Percentiles rank a stretch among this genome's conserved stretches.
Evolutionary conservation across 352 stramenopile species (phyloP).

Genomic region (Phytophthora pinifolia): DNA sequence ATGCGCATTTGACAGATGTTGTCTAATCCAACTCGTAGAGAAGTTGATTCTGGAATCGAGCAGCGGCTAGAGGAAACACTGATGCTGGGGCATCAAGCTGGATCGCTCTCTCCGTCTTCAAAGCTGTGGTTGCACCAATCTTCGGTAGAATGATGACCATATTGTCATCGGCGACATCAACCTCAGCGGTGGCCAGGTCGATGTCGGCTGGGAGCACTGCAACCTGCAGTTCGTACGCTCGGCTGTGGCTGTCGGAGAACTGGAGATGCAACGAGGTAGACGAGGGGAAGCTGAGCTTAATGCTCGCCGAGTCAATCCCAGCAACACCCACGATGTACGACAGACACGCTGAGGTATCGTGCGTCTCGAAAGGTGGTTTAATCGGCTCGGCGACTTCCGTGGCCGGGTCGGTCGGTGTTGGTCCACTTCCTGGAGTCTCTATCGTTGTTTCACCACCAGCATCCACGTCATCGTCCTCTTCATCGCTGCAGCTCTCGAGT

Average conservation of each 20-base stretch:
- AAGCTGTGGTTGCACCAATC: background rate
- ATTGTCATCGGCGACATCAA: slow-evolving; percentile 71
- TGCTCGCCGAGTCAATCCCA: slow-evolving; percentile 35
- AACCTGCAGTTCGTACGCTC: slow-evolving; percentile 37
- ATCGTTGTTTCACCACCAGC: slow-evolving; percentile 12
- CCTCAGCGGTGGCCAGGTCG: slow-evolving; percentile 31
- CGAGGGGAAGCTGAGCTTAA: slow-evolving; percentile 44
- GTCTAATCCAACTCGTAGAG: slow-evolving; percentile 66
- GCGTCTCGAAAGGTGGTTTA: slow-evolving; percentile 39
- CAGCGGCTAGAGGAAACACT: slow-evolving; percentile 19
- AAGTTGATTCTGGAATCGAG: slow-evolving; percentile 72
- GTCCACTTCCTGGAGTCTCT: background rate
- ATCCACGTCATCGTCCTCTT: slow-evolving; percentile 26
- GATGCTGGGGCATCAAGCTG: slow-evolving; percentile 7
- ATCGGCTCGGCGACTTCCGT: background rate
- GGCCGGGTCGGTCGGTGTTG: background rate
- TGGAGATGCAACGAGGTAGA: slow-evolving; percentile 32
- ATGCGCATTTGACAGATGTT: too few relatives aligned
- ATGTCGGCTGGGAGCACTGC: slow-evolving; percentile 33
- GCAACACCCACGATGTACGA: slow-evolving; percentile 55
- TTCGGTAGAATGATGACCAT: slow-evolving; percentile 70
- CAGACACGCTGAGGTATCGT: slow-evolving; percentile 44
- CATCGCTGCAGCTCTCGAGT: slow-evolving; percentile 58
- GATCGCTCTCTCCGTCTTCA: background rate
- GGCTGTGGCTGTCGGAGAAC: slow-evolving; percentile 26